A percentile compares a stretch with the other conserved stretches of the same genome.
Conservation (phyloP, 2,329 filamentous ascomycete genomes). For the Clathrospora elynae region DNA sequence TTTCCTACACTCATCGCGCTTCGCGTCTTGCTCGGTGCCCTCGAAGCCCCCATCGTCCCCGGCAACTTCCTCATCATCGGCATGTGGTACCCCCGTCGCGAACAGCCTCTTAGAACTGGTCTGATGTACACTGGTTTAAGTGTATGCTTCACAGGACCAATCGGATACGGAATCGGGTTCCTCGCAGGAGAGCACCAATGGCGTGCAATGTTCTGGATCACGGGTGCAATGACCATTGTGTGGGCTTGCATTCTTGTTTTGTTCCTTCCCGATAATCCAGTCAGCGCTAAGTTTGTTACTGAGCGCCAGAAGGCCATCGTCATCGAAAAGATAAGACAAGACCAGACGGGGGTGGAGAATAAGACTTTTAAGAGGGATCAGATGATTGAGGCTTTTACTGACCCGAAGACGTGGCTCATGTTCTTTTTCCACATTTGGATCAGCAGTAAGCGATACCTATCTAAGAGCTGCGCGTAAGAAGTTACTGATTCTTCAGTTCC, state of each 20-base stretch:
- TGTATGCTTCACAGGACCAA: constrained; percentile 46
- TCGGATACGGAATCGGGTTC: constrained; percentile 36
- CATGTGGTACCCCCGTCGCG: constrained; percentile 47
- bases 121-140: constrained; percentile 40
- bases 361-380: constrained; percentile 54
- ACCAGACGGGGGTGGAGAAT: constrained; percentile 56
- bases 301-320: constrained; percentile 42
- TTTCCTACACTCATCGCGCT: constrained; percentile 55
- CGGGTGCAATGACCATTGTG: constrained; percentile 41
- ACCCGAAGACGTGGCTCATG: constrained; percentile 50
- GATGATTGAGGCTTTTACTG: constrained; percentile 49
- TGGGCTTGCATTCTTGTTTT: constrained; percentile 40
- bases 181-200: constrained; percentile 38
- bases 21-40: constrained; percentile 61
- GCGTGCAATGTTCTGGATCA: constrained; percentile 49
- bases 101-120: constrained; percentile 41
- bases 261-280: constrained; percentile 48
- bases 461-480: not conserved
- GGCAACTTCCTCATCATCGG: constrained; percentile 34
- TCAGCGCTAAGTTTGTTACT: constrained; percentile 45
- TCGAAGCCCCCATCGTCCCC: constrained; percentile 60
- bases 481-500: constrained; percentile 24
- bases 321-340: constrained; percentile 45
- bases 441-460: constrained; percentile 5
- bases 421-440: constrained; percentile 41